These are phyloP conservation scores for Nannochloris sp. DNA, from an alignment of 139 green algal species.

Conservation along the genomic window DNA sequence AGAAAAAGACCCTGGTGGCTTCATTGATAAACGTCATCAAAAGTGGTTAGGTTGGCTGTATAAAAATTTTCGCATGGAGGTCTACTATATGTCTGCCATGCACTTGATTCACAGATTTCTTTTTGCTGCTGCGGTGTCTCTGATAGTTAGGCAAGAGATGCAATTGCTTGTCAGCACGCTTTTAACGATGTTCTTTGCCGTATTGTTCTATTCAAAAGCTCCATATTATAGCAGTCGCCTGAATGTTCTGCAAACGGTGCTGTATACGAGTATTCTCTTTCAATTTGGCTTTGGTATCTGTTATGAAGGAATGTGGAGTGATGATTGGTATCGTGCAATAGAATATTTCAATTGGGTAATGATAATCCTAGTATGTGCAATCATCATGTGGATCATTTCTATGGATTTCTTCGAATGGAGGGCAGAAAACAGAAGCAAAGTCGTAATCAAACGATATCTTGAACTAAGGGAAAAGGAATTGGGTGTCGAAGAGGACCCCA, in stretches of 20 bases:
- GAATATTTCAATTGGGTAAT: not conserved
- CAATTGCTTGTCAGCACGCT: not conserved
- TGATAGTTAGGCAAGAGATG: not conserved
- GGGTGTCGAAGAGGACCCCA: not conserved
- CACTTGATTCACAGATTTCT: not conserved
- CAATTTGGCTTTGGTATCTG: not conserved
- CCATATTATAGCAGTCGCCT: not conserved
- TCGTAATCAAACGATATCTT: not conserved
- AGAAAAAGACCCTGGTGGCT: not conserved
- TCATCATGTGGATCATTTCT: not conserved
- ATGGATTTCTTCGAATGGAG: not conserved
- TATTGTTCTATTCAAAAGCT: not conserved
- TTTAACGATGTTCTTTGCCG: not conserved
- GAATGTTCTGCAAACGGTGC: not conserved
- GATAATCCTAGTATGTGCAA: not conserved
- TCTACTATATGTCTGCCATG: not conserved
- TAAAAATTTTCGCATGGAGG: not conserved
- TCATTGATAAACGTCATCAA: not conserved
- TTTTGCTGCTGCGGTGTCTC: not conserved
- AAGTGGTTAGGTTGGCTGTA: not conserved
- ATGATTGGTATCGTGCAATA: not conserved
- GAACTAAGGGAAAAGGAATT: not conserved
- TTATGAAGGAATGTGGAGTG: not conserved
- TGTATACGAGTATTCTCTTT: not conserved
- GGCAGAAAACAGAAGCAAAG: not conserved